These are phyloP conservation scores for Coemansia sp. DNA, from an alignment of 192 early-diverging fungal species.

Conservation along the genomic window DNA sequence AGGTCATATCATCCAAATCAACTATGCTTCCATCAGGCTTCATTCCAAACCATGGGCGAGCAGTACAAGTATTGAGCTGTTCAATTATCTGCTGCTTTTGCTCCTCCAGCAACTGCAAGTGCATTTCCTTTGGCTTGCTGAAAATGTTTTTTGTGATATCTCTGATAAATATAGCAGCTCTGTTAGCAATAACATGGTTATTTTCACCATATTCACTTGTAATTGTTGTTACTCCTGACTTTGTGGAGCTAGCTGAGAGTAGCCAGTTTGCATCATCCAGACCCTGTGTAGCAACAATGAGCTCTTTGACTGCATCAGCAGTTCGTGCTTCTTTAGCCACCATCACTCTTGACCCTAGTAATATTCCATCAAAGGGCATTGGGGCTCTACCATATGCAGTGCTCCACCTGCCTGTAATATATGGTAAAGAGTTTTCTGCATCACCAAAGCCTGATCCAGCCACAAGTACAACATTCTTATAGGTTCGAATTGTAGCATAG, in stretches of 20 bases:
- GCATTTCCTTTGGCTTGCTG: slow-evolving; percentile 78
- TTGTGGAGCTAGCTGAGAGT: slow-evolving; percentile 70
- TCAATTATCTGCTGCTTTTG: slow-evolving; percentile 82
- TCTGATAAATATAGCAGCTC: slow-evolving; percentile 72
- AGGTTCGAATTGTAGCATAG: slow-evolving; percentile 65
- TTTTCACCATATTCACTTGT: slow-evolving; percentile 90
- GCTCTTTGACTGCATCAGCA: slow-evolving; percentile 74
- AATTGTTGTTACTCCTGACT: slow-evolving; percentile 79
- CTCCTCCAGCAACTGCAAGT: slow-evolving; percentile 61
- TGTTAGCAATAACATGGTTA: slow-evolving; percentile 88
- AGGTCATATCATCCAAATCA: slow-evolving; percentile 92
- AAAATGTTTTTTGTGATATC: slow-evolving; percentile 82
- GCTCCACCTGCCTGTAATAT: slow-evolving; percentile 92
- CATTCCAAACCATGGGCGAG: slow-evolving; percentile 90
- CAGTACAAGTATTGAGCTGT: slow-evolving; percentile 81
- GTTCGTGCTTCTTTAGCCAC: slow-evolving; percentile 84
- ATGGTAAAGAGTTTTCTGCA: slow-evolving; percentile 78
- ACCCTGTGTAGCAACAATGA: slow-evolving; percentile 81
- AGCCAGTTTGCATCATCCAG: slow-evolving; percentile 80
- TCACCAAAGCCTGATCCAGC: slow-evolving; percentile 92
- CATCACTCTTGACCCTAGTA: slow-evolving; percentile 95
- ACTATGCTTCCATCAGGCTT: slow-evolving; percentile 72
- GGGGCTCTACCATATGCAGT: slow-evolving; percentile 70
- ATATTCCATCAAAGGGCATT: slow-evolving; percentile 95
- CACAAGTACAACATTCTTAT: slow-evolving; percentile 77